Evolutionary conservation across 2,329 filamentous ascomycete genomes (phyloP), one percentile per base, ranked within the genome.

Genomic region (Apiospora saccharicola): DNA sequence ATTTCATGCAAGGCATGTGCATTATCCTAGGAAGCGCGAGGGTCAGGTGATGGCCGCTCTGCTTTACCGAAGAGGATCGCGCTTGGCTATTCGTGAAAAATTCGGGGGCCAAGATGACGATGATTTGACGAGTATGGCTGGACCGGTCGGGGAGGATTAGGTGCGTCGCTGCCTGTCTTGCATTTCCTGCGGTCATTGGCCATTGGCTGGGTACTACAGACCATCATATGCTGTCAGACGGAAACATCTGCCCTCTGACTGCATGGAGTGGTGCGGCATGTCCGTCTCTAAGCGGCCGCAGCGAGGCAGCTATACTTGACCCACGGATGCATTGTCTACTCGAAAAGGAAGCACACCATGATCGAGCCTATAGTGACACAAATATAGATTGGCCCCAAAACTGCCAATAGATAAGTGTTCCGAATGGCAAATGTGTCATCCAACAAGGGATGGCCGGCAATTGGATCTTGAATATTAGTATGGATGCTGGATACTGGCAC

Each of bases 231-330:
- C 49, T 14, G 26, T 57, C 26, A 57, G 19, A 34, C 13, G 30
- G 53, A 30, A 61, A 61, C 30, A 37, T 8, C 30, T 61, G 30
- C 53, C 53, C 53, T 61, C 53, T 61, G 51, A 57, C 51, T 57
- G 51, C 51, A 57, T 57, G 26, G 7, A 30, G 26, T 4, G 22
- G 26, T 10, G 22, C 24, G 14, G 49, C 4, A 4, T 53, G 24
- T 16, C 49, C 49, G 24, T 53, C 24, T 16, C 7, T 30, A 53
- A 30, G 49, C 49, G 49, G 26, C n/a, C 10, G 24, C 30, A 24
- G 24, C 24, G 16, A 53, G 49, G 49, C 49, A 12, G 24, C 6
- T 53, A 53, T 53, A 53, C 49, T 30, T 16, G 49, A 16, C 24
- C 49, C 49, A 26, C 49, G 24, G 24, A 30, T 4, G 47, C 49